Evolutionary conservation across 1,284 basidiomycete genomes (phyloP).

Genomic region (Wallemia hederae): DNA sequence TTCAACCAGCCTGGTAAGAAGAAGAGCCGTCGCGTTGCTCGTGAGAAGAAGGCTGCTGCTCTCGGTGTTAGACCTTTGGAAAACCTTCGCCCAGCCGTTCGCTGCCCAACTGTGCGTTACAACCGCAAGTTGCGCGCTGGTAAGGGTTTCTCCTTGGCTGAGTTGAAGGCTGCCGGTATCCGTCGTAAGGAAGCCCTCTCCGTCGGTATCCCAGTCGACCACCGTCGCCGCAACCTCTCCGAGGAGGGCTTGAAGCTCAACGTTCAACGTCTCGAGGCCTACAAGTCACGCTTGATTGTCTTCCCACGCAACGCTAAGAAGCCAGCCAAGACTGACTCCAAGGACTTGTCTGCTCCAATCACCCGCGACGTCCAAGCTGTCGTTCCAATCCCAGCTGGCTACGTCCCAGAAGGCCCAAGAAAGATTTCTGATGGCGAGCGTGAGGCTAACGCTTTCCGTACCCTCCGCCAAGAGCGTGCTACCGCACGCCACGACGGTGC

Average conservation of each 20-base stretch:
- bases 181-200: conserved; percentile 76
- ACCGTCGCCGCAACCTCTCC: conserved; percentile 83
- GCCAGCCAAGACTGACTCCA: conserved; percentile 78
- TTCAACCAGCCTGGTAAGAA: conserved; percentile 98
- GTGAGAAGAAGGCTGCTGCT: conserved; percentile 66
- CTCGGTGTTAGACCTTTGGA: conserved; percentile 78
- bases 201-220: conserved; percentile 86
- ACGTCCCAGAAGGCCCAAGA: conserved; percentile 49
- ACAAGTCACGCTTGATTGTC: conserved; percentile 61
- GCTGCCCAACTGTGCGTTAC: conserved; percentile 89
- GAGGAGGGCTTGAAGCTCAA: conserved; percentile 94
- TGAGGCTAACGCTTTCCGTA: conserved; percentile 58
- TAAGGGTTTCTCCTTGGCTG: conserved; percentile 79
- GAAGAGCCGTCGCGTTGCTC: conserved; percentile 75
- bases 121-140: conserved; percentile 95
- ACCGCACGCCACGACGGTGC: conserved; percentile 58
- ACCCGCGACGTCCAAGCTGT: conserved; percentile 26
- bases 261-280: conserved; percentile 76
- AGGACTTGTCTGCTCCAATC: conserved; percentile 52
- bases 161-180: conserved; percentile 91
- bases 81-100: conserved; percentile 86
- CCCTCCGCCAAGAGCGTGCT: conserved; percentile 65
- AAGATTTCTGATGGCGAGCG: conserved; percentile 81
- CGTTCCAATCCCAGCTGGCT: conserved; percentile 30
- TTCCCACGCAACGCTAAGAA: conserved; percentile 91